Evolutionary conservation across 176 grass and related monocot genomes (phyloP), one percentile per base, ranked within the genome.

Genomic region (Oryza meridionalis): DNA sequence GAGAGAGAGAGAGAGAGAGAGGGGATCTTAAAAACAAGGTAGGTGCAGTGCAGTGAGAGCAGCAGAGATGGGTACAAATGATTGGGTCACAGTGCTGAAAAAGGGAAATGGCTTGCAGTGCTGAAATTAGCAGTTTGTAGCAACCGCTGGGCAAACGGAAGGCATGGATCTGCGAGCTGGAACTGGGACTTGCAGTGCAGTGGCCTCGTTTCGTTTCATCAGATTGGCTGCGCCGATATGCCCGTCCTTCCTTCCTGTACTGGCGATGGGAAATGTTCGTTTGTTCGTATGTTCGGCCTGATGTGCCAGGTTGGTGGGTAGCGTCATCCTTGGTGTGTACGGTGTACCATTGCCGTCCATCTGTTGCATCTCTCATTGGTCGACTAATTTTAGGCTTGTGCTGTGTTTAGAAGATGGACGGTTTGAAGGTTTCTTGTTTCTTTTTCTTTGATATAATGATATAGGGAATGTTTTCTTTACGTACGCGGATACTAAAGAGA

Each of bases 41-140:
- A 16, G 80, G 75, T 42, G 80, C 74, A 55, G 86, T 44, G 63
- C 82, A 42, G 62, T 51, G 82, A 1, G 58, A 17, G 35, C 67
- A 44, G 75, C 83, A 85, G 88, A 31, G 65, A 64, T 55, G 58
- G 72, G 79, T 67, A 84, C 81, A 62, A 62, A 75, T 84, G 80
- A 84, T 79, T 87, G 88, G 84, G 75, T 80, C 84, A 80, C 76
- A 84, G 63, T 86, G 84, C 84, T 63, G 76, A 75, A 77, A 77
- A 90, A 86, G 63, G 74, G 75, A 32, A 83, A 86, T 16, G 79
- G 69, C 6, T 50, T n/a, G n/a, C 76, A 84, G 63, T 86, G 84
- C 84, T 63, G 76, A 75, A 77, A 77, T 50, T 45, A 77, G 84
- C 61, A 67, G 82, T 49, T 25, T 66, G 33, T 35, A 35, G 84